These are phyloP conservation scores for Vitis hybrid DNA, from an alignment of 177 flowering plant genomes.

Conservation along the genomic window DNA sequence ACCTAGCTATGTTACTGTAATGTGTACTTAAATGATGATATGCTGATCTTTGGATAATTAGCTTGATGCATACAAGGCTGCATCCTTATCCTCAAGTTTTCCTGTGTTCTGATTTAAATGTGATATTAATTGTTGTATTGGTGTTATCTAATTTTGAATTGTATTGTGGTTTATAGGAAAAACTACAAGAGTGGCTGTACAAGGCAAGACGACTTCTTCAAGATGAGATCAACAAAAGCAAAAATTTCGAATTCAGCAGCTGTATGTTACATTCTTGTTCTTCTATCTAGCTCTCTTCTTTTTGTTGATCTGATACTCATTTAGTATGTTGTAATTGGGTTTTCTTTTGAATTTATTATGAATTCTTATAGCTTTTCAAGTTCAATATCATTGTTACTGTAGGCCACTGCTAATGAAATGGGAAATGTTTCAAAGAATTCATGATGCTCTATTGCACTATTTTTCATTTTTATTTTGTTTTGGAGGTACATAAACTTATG, in stretches of 20 bases:
- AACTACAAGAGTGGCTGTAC: constrained; percentile 77
- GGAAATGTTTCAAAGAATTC: no score
- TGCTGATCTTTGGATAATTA: no score
- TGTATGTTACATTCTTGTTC: constrained; percentile 39
- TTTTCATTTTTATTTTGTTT: no score
- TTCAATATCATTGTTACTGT: no score
- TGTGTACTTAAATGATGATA: no score
- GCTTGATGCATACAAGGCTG: no score
- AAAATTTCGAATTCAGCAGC: constrained; percentile 40
- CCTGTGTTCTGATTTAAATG: not conserved
- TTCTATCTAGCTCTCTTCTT: not conserved
- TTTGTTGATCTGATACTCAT: not conserved
- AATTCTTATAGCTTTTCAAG: no score
- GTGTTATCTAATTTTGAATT: not conserved
- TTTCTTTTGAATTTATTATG: no score
- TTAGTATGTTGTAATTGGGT: not conserved
- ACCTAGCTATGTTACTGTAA: no score
- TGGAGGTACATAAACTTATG: no score
- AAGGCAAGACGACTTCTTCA: constrained; percentile 44
- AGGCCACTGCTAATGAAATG: no score
- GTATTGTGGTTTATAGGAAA: constrained; percentile 51
- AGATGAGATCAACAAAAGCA: constrained; percentile 44
- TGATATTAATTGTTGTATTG: not conserved
- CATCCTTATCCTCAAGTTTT: not conserved
- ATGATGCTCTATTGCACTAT: no score